phyloP scores from a whole-genome alignment of 177 flowering plant species.

The Vitis hybrid region DNA sequence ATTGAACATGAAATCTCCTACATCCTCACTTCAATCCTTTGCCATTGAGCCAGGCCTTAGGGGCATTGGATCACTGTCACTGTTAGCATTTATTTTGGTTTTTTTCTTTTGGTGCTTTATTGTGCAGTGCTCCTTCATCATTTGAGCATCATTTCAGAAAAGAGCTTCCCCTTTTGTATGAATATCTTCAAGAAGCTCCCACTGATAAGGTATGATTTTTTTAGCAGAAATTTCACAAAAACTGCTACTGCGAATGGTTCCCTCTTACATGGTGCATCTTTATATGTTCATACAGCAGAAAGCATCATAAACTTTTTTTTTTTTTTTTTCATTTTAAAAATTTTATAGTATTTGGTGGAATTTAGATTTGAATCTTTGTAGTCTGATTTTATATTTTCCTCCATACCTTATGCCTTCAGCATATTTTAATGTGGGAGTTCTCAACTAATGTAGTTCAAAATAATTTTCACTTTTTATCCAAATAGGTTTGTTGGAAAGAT shows the following conservation, averaged over 20 bases:
- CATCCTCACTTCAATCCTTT: no score
- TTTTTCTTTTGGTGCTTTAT: neutral
- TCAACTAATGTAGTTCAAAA: neutral
- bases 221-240: neutral
- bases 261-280: neutral
- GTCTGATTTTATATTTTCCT: no score
- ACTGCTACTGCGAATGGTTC: neutral
- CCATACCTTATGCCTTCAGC: no score
- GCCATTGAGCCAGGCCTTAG: no score
- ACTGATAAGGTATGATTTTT: constrained; percentile 39
- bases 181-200: constrained; percentile 75
- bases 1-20: no score
- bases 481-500: constrained; percentile 84
- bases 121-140: constrained; percentile 80
- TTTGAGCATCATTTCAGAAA: constrained; percentile 66
- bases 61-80: no score
- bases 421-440: neutral
- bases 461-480: constrained; percentile 10
- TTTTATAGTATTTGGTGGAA: neutral
- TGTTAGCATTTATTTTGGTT: no score
- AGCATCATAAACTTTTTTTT: neutral
- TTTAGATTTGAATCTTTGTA: neutral
- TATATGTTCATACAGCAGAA: neutral
- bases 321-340: no score
- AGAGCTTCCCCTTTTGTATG: constrained; percentile 67